Conservation (phyloP, 495 filamentous ascomycete genomes). For the Daldinia caldariorum region DNA sequence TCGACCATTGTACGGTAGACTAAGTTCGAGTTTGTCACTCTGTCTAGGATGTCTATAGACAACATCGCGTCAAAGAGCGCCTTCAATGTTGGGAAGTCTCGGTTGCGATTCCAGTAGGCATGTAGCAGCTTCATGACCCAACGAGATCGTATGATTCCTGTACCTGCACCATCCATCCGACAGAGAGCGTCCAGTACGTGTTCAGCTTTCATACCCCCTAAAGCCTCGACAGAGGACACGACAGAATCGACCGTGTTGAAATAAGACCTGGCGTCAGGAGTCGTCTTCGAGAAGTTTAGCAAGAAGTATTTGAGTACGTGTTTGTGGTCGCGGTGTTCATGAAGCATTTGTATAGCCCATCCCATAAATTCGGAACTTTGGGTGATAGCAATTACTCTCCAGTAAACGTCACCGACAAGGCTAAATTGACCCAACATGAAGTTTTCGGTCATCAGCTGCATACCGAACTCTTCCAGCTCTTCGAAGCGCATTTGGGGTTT, state of each 20-base stretch:
- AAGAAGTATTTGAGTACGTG: slow-evolving; percentile 48
- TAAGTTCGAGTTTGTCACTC: slow-evolving; percentile 35
- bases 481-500: slow-evolving; percentile 22
- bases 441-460: slow-evolving; percentile 44
- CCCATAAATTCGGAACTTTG: slow-evolving; percentile 26
- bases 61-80: slow-evolving; percentile 44
- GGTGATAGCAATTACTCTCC: slow-evolving; percentile 38
- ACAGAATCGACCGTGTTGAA: slow-evolving; percentile 41
- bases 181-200: slow-evolving; percentile 43
- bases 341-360: slow-evolving; percentile 47
- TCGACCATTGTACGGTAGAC: slow-evolving; percentile 55
- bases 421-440: slow-evolving; percentile 36
- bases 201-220: slow-evolving; percentile 40
- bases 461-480: slow-evolving; percentile 44
- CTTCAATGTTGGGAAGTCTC: slow-evolving; percentile 41
- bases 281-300: slow-evolving; percentile 45
- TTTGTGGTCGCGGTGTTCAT: slow-evolving; percentile 44
- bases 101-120: slow-evolving; percentile 45
- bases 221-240: slow-evolving; percentile 44
- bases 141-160: slow-evolving; percentile 31
- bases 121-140: slow-evolving; percentile 51
- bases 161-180: slow-evolving; percentile 23
- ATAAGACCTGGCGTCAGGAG: slow-evolving; percentile 32
- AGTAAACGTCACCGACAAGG: slow-evolving; percentile 44
- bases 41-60: slow-evolving; percentile 31